phyloP scores from a whole-genome alignment of 1,284 basidiomycete genomes.

The Sphaerobolus stellatus region DNA sequence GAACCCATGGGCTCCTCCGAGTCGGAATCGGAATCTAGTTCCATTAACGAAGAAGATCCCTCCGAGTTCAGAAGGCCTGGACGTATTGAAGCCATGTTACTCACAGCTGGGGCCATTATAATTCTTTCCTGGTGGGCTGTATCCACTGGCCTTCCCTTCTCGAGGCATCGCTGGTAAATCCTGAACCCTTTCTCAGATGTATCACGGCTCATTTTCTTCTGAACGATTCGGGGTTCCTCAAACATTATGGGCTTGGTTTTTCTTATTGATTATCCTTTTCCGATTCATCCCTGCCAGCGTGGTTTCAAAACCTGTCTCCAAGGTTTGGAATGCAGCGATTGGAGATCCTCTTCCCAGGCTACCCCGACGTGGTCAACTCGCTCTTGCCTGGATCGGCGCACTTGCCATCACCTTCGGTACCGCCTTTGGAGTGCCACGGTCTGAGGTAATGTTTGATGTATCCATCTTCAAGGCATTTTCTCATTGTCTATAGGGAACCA shows the following conservation, averaged over 20 bases:
- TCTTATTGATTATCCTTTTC: slow-evolving; percentile 9
- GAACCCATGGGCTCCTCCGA: no score
- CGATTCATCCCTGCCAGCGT: slow-evolving; percentile 1
- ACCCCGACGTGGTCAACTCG: background rate
- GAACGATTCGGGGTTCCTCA: slow-evolving; percentile 3
- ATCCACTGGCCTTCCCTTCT: no score
- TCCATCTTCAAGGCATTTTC: background rate
- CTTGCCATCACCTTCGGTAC: slow-evolving; percentile 11
- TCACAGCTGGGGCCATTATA: no score
- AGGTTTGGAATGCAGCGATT: background rate
- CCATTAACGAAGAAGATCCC: no score
- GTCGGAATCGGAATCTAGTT: no score
- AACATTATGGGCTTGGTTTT: slow-evolving; percentile 12
- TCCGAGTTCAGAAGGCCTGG: no score
- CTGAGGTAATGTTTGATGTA: background rate
- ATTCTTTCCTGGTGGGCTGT: no score
- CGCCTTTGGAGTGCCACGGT: slow-evolving; percentile 2
- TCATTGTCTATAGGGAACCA: background rate
- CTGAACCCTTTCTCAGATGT: no score
- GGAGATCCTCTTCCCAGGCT: background rate
- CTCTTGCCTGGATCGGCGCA: slow-evolving; percentile 3
- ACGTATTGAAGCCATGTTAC: no score
- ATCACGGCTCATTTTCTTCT: no score
- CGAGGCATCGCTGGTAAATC: no score
- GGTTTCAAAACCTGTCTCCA: background rate